Evolutionary conservation across 352 stramenopile species (phyloP), one percentile per base, ranked within the genome.

Genomic region (Pythium aquatile): DNA sequence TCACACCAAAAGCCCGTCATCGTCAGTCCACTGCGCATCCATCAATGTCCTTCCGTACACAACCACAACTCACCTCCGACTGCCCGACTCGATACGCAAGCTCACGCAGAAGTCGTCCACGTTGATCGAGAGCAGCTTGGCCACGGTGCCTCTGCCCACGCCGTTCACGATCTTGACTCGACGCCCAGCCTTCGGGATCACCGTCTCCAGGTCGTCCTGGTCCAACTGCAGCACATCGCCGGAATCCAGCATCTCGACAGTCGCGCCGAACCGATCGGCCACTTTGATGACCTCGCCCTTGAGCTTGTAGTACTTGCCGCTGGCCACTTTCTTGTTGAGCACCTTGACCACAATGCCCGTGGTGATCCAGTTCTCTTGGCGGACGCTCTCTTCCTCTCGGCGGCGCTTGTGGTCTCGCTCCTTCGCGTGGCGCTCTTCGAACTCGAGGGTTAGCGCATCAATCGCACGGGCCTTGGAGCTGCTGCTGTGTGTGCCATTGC

Each of bases 271-370:
- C 17, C 81, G 79, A 58, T 96, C 89, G 26, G 92, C 70, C 30
- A 97, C 90, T 0, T 76, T 63, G 11, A 85, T 77, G 40, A 97
- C 68, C 49, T 82, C 73, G 24, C 87, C 89, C 60, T 97, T 97
- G 44, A 81, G 81, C 69, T 96, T 96, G 82, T 96, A 96, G 70
- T 95, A 97, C 11, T 67, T 73, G 28, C 95, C 93, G 17, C 85
- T 79, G 2, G 81, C 88, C 4, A 98, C 72, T 37, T 91, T 93
- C 74, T 98, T 97, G 66, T 97, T 97, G 60, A 97, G 86, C 40
- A 98, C 82, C 62, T 98, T 97, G 29, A 99, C 94, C 4, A 98
- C 69, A 63, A 98, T 98, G 29, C 88, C 81, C 33, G 68, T 82
- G 2, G 83, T 75, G 35, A 99, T 62, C 96, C 96, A 99, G 70